A percentile compares a stretch with the other conserved stretches of the same genome.
These are phyloP conservation scores for Artemisia princeps DNA, from an alignment of 140 eudicot genomes.

Conservation along the genomic window DNA sequence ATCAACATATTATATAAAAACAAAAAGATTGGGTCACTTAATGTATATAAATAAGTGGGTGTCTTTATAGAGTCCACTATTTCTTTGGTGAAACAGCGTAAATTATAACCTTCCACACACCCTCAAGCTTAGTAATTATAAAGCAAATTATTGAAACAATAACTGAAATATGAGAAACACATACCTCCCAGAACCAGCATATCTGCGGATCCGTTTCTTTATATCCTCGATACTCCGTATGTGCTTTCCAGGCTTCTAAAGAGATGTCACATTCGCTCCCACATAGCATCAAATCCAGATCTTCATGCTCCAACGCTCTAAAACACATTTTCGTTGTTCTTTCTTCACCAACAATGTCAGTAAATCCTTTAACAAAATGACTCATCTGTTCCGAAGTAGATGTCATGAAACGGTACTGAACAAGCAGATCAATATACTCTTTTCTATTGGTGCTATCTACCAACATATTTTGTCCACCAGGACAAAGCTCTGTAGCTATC, in stretches of 20 bases:
- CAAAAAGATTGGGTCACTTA: no score
- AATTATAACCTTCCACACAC: no score
- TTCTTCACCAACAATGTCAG: conserved; percentile 30
- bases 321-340: conserved; percentile 27
- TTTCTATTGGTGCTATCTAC: conserved; percentile 65
- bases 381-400: conserved; percentile 43
- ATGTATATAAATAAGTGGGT: no score
- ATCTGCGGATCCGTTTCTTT: conserved; percentile 48
- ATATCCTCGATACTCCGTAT: conserved; percentile 50
- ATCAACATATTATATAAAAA: no score
- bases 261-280: conserved; percentile 55
- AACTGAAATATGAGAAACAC: not conserved
- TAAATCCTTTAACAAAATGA: conserved; percentile 43
- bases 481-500: conserved; percentile 53
- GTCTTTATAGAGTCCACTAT: no score
- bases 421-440: conserved; percentile 48
- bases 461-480: conserved; percentile 37
- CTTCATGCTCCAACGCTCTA: conserved; percentile 46
- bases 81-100: no score
- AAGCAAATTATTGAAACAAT: no score
- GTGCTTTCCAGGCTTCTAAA: conserved; percentile 60
- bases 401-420: conserved; percentile 43
- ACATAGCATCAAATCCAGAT: conserved; percentile 52
- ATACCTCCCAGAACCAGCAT: conserved; percentile 72
- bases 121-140: no score